Evolutionary conservation across 352 stramenopile species (phyloP).

Genomic region (Globisporangium canariense): DNA sequence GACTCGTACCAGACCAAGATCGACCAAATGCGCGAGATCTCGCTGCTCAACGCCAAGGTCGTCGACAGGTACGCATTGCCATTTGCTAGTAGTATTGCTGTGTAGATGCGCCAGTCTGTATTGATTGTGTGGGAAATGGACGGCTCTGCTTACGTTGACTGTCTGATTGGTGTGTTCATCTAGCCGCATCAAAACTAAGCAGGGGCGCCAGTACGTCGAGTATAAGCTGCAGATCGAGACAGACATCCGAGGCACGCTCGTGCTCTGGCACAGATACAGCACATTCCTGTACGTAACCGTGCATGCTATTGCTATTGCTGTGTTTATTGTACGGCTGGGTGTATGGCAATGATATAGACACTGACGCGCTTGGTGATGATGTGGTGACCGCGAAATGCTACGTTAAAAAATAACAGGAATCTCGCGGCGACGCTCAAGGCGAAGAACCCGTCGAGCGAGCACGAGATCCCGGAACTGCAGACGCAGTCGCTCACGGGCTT

Average conservation of each 20-base stretch:
- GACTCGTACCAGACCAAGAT: constrained; percentile 89
- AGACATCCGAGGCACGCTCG: constrained; percentile 79
- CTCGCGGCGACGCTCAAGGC: constrained; percentile 75
- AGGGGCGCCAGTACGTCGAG: constrained; percentile 83
- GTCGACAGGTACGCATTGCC: constrained; percentile 61
- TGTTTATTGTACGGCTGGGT: not conserved
- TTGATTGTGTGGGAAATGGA: not conserved
- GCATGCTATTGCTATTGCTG: not conserved
- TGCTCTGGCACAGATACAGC: constrained; percentile 88
- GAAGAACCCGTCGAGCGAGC: constrained; percentile 71
- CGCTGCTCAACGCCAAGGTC: constrained; percentile 78
- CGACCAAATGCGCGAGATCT: constrained; percentile 86
- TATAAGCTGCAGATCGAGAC: constrained; percentile 84
- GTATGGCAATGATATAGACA: not conserved
- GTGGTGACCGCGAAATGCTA: constrained; percentile 1
- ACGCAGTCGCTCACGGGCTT: constrained; percentile 80
- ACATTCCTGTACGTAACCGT: constrained; percentile 69
- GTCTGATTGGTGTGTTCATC: not conserved
- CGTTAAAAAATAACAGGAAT: constrained; percentile 34
- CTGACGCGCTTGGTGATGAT: not conserved
- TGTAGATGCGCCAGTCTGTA: not conserved
- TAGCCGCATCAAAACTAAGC: constrained; percentile 84
- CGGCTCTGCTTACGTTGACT: not conserved
- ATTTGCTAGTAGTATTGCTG: not conserved
- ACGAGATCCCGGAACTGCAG: constrained; percentile 78